These are phyloP conservation scores for Mycocentrospora acerina DNA, from an alignment of 2,329 filamentous ascomycete genomes.

Conservation along the genomic window DNA sequence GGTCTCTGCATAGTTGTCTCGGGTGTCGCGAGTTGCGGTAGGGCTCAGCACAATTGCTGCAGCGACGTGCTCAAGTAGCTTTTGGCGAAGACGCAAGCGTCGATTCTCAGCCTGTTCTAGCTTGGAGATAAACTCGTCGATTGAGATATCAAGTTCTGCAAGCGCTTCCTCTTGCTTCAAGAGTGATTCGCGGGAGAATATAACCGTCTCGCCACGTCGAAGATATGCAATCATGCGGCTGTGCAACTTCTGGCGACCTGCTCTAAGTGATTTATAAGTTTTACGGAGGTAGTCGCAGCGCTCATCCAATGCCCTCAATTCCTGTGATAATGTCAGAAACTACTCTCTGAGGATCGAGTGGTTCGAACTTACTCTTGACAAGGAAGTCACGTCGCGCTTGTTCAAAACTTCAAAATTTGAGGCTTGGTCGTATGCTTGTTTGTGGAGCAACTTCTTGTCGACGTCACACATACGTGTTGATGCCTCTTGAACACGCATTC, in stretches of 20 bases:
- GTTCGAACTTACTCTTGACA: slow-evolving; percentile 59
- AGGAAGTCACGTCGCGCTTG: slow-evolving; percentile 44
- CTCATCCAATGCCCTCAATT: slow-evolving; percentile 74
- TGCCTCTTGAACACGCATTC: slow-evolving; percentile 41
- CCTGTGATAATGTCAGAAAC: slow-evolving; percentile 48
- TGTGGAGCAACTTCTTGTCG: slow-evolving; percentile 41
- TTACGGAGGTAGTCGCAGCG: slow-evolving; percentile 75
- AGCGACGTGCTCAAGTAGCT: slow-evolving; percentile 78
- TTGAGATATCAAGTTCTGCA: slow-evolving; percentile 72
- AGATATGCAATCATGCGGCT: slow-evolving; percentile 76
- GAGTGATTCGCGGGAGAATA: slow-evolving; percentile 73
- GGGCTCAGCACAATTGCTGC: slow-evolving; percentile 56
- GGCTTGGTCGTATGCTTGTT: slow-evolving; percentile 43
- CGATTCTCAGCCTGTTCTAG: slow-evolving; percentile 80
- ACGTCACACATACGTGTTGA: slow-evolving; percentile 33
- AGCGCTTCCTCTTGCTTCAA: slow-evolving; percentile 79
- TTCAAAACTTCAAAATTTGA: slow-evolving; percentile 45
- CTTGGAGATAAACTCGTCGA: slow-evolving; percentile 79
- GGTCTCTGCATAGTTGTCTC: slow-evolving; percentile 30
- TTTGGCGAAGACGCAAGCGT: slow-evolving; percentile 72
- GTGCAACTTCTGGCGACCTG: slow-evolving; percentile 76
- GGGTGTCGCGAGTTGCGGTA: slow-evolving; percentile 9
- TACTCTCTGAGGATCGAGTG: neutral
- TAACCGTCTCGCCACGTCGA: slow-evolving; percentile 67
- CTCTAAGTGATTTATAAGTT: slow-evolving; percentile 72